phyloP scores from a whole-genome alignment of 139 green algal genomes.

The Coccomyxa sp. region DNA sequence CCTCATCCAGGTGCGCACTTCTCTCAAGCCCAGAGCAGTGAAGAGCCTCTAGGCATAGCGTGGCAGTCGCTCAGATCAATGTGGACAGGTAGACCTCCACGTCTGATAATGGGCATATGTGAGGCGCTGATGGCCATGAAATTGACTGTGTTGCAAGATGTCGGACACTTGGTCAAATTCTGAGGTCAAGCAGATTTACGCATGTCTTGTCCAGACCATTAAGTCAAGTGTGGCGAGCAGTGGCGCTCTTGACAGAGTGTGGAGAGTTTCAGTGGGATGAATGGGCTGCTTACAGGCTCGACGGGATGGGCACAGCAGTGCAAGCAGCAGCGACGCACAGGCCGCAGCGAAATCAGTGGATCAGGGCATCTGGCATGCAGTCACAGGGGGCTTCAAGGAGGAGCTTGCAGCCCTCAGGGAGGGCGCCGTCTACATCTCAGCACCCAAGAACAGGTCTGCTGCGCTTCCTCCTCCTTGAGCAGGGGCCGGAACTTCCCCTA shows the following conservation, averaged over 20 bases:
- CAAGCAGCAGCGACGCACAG: neutral
- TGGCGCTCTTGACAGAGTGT: neutral
- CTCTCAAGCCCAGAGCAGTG: no score
- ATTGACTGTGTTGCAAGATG: no score
- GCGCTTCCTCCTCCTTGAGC: neutral
- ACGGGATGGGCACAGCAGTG: neutral
- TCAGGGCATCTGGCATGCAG: neutral
- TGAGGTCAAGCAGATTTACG: no score
- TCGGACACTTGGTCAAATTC: no score
- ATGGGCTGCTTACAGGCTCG: neutral
- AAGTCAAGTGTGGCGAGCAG: neutral
- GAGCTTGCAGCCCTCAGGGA: constrained; percentile 3
- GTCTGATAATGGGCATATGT: no score
- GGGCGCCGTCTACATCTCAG: constrained; percentile 8
- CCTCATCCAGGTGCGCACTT: neutral
- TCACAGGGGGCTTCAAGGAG: neutral
- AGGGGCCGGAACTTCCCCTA: neutral
- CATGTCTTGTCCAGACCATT: no score
- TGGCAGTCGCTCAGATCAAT: no score
- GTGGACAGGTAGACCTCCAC: no score
- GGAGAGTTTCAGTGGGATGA: neutral
- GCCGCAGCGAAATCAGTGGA: neutral
- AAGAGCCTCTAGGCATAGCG: no score
- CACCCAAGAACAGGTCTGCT: constrained; percentile 5
- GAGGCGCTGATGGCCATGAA: no score